Evolutionary conservation across 768 basidiomycete genomes (phyloP).

Genomic region (Cystofilobasidium capitatum): DNA sequence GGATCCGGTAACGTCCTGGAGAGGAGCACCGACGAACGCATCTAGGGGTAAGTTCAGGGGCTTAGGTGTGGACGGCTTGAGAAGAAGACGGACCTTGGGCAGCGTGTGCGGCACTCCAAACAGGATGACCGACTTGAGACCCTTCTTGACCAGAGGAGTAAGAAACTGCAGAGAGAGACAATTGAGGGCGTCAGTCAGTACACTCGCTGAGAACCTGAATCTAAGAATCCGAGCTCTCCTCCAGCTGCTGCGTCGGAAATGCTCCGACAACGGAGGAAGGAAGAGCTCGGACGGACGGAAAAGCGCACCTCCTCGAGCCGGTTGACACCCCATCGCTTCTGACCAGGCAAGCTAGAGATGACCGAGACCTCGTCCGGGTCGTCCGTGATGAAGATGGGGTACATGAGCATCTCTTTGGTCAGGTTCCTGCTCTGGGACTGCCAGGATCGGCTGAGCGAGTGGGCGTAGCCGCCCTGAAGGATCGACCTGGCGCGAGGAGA

Average conservation of each 20-base stretch:
- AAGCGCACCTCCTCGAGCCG: conserved; percentile 56
- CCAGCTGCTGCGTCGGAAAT: neutral
- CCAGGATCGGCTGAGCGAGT: conserved; percentile 79
- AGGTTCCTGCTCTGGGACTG: conserved; percentile 57
- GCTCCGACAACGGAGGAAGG: neutral
- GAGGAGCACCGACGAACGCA: neutral
- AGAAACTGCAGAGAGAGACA: conserved; percentile 48
- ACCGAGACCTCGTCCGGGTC: conserved; percentile 73
- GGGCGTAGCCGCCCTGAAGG: conserved; percentile 77
- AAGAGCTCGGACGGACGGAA: neutral
- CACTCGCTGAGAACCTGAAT: neutral
- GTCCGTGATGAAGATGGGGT: conserved; percentile 96
- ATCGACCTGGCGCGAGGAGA: conserved; percentile 32
- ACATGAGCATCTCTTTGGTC: conserved; percentile 76
- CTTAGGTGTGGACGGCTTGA: neutral
- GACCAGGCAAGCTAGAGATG: conserved; percentile 70
- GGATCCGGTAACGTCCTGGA: conserved; percentile 66
- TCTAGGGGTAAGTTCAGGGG: neutral
- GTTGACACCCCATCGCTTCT: conserved; percentile 92
- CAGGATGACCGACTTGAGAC: conserved; percentile 80
- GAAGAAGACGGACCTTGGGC: conserved; percentile 50
- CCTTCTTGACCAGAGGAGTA: conserved; percentile 76
- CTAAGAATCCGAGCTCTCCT: neutral
- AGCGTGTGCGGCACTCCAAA: conserved; percentile 85
- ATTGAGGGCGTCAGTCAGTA: neutral